phyloP scores from a whole-genome alignment of 805 yeast genomes.

The Nematodospora valgi region DNA sequence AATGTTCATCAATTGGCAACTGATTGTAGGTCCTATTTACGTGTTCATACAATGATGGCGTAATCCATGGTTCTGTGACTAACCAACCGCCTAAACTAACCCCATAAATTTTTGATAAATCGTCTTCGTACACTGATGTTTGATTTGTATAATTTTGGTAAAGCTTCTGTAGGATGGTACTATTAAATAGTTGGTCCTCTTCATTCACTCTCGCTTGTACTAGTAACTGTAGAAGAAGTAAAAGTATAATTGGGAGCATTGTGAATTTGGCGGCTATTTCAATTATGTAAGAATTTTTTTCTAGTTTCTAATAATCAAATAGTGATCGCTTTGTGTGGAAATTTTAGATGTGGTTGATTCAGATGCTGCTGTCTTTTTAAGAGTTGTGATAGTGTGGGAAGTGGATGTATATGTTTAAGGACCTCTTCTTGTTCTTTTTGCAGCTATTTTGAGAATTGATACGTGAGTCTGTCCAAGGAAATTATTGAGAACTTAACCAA shows the following conservation, averaged over 20 bases:
- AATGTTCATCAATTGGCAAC: constrained; percentile 61
- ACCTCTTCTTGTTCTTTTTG: too few relatives aligned
- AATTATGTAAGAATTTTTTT: too few relatives aligned
- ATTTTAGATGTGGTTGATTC: too few relatives aligned
- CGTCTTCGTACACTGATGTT: neutral
- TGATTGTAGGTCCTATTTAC: constrained; percentile 20
- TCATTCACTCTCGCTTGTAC: constrained; percentile 4
- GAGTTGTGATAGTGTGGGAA: too few relatives aligned
- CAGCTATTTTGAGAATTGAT: too few relatives aligned
- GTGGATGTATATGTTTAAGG: too few relatives aligned
- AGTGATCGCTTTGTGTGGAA: too few relatives aligned
- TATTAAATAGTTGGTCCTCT: neutral
- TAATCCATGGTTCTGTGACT: constrained; percentile 66
- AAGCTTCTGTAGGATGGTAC: neutral
- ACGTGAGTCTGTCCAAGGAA: too few relatives aligned
- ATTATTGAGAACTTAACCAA: neutral
- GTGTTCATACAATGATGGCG: constrained; percentile 55
- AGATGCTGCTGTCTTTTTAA: too few relatives aligned
- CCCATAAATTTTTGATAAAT: constrained; percentile 13
- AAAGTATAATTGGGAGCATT: too few relatives aligned
- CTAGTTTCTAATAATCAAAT: too few relatives aligned
- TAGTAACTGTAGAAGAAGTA: neutral
- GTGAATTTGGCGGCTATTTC: too few relatives aligned
- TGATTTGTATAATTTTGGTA: neutral
- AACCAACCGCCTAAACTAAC: constrained; percentile 65